Percentiles rank a stretch among this genome's conserved stretches.
Conservation (phyloP, 495 filamentous ascomycete species). For the Talaromyces stipitatus region DNA sequence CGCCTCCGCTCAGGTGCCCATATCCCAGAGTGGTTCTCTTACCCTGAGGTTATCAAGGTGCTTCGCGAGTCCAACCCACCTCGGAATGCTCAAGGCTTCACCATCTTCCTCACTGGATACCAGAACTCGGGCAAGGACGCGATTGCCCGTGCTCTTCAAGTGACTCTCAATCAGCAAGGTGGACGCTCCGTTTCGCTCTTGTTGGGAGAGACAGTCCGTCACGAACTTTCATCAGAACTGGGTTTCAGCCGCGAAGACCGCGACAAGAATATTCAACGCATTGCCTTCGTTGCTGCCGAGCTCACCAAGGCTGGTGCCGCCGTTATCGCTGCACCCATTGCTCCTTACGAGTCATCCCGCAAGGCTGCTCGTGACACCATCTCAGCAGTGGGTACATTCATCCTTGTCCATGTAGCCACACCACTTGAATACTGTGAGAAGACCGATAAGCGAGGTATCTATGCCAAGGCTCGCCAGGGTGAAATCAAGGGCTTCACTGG, state of each 20-base stretch:
- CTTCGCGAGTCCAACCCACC: conserved; percentile 91
- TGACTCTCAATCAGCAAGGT: conserved; percentile 96
- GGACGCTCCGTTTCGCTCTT: conserved; percentile 90
- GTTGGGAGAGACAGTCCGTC: conserved; percentile 88
- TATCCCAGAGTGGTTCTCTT: conserved; percentile 99
- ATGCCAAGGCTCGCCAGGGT: conserved; percentile 71
- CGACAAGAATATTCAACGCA: conserved; percentile 91
- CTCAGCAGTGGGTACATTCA: conserved; percentile 83
- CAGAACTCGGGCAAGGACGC: conserved; percentile 95
- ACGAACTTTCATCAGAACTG: conserved; percentile 88
- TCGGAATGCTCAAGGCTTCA: conserved; percentile 86
- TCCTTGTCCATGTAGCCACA: conserved; percentile 90
- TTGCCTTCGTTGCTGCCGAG: conserved; percentile 92
- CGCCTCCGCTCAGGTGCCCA: conserved; percentile 83
- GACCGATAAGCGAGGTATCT: conserved; percentile 91
- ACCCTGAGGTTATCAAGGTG: conserved; percentile 95
- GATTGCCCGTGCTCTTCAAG: conserved; percentile 89
- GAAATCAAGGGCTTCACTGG: conserved; percentile 99
- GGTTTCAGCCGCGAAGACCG: conserved; percentile 93
- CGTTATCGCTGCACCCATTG: conserved; percentile 96
- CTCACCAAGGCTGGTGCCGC: conserved; percentile 87
- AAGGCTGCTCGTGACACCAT: conserved; percentile 73
- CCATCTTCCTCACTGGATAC: conserved; percentile 95
- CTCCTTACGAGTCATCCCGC: conserved; percentile 76
- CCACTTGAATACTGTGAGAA: conserved; percentile 86